These are phyloP conservation scores for Terfezia claveryi DNA, from an alignment of 495 filamentous ascomycete species.

Conservation along the genomic window DNA sequence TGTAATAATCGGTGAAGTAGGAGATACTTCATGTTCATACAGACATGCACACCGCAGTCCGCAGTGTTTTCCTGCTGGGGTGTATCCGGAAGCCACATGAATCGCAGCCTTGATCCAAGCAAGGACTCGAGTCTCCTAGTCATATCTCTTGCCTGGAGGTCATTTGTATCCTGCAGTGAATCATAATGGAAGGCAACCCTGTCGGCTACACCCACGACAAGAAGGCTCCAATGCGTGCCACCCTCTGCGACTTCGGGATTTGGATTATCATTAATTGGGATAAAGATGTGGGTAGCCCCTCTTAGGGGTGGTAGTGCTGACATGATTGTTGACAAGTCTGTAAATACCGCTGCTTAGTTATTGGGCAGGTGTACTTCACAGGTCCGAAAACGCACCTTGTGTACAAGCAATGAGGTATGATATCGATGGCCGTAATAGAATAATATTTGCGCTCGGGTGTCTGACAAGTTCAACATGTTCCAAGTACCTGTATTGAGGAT, in stretches of 20 bases:
- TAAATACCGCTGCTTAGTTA: neutral
- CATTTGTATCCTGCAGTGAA: slow-evolving; percentile 57
- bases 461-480: slow-evolving; percentile 64
- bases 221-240: slow-evolving; percentile 84
- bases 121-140: slow-evolving; percentile 38
- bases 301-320: slow-evolving; percentile 58
- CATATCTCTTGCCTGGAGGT: slow-evolving; percentile 43
- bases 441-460: slow-evolving; percentile 60
- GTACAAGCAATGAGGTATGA: slow-evolving; percentile 80
- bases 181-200: slow-evolving; percentile 94
- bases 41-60: slow-evolving; percentile 94
- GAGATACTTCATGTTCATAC: slow-evolving; percentile 74
- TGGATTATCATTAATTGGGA: slow-evolving; percentile 79
- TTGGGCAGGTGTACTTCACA: neutral
- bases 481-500: slow-evolving; percentile 38
- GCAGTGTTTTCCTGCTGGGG: slow-evolving; percentile 82
- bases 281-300: slow-evolving; percentile 78
- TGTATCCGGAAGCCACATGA: slow-evolving; percentile 56
- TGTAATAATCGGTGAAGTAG: slow-evolving; percentile 61
- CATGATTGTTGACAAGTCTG: slow-evolving; percentile 49
- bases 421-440: slow-evolving; percentile 83
- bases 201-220: slow-evolving; percentile 74
- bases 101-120: slow-evolving; percentile 41
- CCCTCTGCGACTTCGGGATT: slow-evolving; percentile 59
- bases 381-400: slow-evolving; percentile 7